These are phyloP conservation scores for Phytopythium vexans DNA, from an alignment of 352 stramenopile species.

Conservation along the genomic window DNA sequence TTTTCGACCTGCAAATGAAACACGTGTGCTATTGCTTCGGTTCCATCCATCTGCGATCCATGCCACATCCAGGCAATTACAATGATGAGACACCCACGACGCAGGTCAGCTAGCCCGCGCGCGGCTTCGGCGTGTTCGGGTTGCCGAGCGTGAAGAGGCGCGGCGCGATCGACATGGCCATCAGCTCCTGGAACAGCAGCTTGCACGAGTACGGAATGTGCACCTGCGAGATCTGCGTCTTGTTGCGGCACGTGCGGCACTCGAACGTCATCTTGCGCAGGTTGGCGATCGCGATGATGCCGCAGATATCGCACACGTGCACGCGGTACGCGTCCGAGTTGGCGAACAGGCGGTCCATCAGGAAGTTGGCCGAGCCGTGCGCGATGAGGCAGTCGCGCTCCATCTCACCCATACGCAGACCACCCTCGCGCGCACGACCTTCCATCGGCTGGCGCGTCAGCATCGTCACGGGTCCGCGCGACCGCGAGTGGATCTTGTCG, in stretches of 20 bases:
- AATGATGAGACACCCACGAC: too few relatives aligned
- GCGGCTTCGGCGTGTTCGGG: conserved; percentile 58
- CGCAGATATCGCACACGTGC: conserved; percentile 98
- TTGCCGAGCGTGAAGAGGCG: conserved; percentile 95
- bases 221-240: conserved; percentile 94
- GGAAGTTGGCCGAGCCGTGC: conserved; percentile 98
- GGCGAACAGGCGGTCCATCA: conserved; percentile 99
- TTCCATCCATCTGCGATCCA: too few relatives aligned
- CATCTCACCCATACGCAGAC: conserved; percentile 99
- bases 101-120: conserved; percentile 12
- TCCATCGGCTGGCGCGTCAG: conserved; percentile 99
- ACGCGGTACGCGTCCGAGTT: conserved; percentile 99
- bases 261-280: conserved; percentile 99
- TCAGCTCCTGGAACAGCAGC: conserved; percentile 99
- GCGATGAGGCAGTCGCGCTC: conserved; percentile 99
- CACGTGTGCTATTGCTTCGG: too few relatives aligned
- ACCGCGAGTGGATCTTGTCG: conserved; percentile 99
- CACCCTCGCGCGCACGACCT: conserved; percentile 96
- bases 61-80: too few relatives aligned
- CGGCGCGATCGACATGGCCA: conserved; percentile 99
- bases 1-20: too few relatives aligned
- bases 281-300: conserved; percentile 99
- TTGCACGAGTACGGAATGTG: conserved; percentile 99
- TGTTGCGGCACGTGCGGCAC: conserved; percentile 94
- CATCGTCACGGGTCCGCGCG: conserved; percentile 94